A percentile compares a stretch with the other conserved stretches of the same genome.
Evolutionary conservation across 2,329 filamentous ascomycete genomes (phyloP).

Genomic region (Ophiostoma sp.): DNA sequence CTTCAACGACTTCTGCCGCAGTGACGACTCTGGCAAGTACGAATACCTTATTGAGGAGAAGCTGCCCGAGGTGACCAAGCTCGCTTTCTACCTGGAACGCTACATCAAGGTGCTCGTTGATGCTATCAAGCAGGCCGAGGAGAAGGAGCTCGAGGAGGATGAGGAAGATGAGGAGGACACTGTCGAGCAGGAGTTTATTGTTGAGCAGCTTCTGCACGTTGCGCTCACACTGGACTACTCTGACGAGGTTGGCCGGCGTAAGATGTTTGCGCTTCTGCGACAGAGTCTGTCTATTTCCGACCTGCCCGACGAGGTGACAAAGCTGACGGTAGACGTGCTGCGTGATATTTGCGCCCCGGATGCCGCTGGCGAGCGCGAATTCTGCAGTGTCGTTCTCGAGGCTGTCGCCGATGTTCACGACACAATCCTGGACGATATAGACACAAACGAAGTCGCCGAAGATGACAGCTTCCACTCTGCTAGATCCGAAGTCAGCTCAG

Average conservation of each 20-base stretch:
- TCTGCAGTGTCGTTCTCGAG: constrained; percentile 80
- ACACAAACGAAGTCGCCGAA: constrained; percentile 49
- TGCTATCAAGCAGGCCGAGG: constrained; percentile 52
- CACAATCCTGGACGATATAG: constrained; percentile 68
- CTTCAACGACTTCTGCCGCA: constrained; percentile 88
- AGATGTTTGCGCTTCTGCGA: constrained; percentile 89
- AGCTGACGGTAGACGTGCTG: constrained; percentile 75
- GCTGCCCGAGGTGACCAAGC: constrained; percentile 85
- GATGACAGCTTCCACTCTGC: constrained; percentile 93
- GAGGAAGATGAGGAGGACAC: constrained; percentile 75
- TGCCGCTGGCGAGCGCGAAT: constrained; percentile 69
- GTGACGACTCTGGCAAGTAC: constrained; percentile 66
- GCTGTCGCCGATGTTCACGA: constrained; percentile 96
- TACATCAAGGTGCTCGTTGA: constrained; percentile 68
- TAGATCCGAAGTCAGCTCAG: constrained; percentile 71
- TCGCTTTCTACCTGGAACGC: constrained; percentile 79
- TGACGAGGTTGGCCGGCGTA: constrained; percentile 90
- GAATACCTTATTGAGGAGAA: constrained; percentile 81
- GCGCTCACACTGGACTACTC: constrained; percentile 89
- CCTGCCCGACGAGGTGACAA: constrained; percentile 86
- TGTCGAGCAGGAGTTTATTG: constrained; percentile 87
- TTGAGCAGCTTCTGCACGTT: constrained; percentile 91
- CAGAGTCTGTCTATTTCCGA: constrained; percentile 80
- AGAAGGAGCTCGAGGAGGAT: constrained; percentile 53
- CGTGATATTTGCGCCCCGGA: constrained; percentile 75